Evolutionary conservation across 352 stramenopile genomes (phyloP).

Genomic region (Pythium phragmiticola): DNA sequence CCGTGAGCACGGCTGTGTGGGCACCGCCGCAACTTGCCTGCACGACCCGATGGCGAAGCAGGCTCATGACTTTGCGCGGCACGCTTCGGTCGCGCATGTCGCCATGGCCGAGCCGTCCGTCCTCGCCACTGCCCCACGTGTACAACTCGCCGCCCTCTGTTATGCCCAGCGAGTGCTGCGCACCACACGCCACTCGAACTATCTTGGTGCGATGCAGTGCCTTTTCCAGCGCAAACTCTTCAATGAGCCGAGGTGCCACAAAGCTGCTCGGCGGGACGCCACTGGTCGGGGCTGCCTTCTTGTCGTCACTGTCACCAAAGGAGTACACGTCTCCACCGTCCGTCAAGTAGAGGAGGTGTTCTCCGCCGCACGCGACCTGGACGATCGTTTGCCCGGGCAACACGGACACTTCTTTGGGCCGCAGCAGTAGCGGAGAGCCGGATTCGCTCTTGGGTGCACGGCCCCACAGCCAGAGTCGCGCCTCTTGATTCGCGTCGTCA

Average conservation of each 20-base stretch:
- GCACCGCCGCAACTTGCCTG: conserved; percentile 76
- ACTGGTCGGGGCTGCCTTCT: conserved; percentile 23
- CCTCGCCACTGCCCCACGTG: conserved; percentile 82
- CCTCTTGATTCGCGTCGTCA: conserved; percentile 4
- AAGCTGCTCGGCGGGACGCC: conserved; percentile 34
- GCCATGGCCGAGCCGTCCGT: conserved; percentile 72
- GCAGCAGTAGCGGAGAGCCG: conserved; percentile 52
- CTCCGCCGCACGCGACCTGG: conserved; percentile 73
- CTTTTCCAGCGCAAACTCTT: conserved; percentile 81
- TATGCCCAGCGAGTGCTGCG: conserved; percentile 74
- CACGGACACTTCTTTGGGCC: conserved; percentile 59
- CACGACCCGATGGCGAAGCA: conserved; percentile 60
- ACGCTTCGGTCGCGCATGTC: conserved; percentile 78
- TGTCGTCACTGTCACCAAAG: conserved; percentile 71
- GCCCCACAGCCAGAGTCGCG: conserved; percentile 67
- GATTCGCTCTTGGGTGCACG: conserved; percentile 53
- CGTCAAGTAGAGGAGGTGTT: conserved; percentile 76
- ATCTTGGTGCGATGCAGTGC: conserved; percentile 70
- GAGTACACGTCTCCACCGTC: conserved; percentile 78
- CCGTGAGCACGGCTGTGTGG: conserved; percentile 74
- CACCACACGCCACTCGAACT: conserved; percentile 57
- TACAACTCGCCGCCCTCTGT: conserved; percentile 73
- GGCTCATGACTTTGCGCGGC: conserved; percentile 78
- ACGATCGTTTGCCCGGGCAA: conserved; percentile 60
- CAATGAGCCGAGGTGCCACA: conserved; percentile 55